These are phyloP conservation scores for Cladophialophora chaetospira DNA, from an alignment of 2,329 filamentous ascomycete genomes.

Conservation along the genomic window DNA sequence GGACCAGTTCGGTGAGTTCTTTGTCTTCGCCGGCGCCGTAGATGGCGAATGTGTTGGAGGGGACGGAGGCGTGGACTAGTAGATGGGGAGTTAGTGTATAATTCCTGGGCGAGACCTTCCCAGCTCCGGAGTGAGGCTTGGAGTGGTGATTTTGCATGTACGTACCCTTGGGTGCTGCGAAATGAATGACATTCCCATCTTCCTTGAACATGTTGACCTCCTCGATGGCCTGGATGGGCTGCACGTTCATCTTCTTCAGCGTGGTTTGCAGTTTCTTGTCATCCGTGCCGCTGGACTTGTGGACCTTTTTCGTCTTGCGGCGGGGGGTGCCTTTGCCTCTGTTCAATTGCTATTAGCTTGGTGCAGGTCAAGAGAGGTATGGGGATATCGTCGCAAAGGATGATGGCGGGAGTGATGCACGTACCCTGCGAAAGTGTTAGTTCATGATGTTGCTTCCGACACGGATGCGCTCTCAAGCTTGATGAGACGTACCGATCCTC, in stretches of 20 bases:
- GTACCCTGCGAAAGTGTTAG: slow-evolving; percentile 23
- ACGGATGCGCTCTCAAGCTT: neutral
- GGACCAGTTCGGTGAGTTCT: slow-evolving; percentile 98
- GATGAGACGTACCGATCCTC: slow-evolving; percentile 66
- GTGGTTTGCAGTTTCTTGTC: slow-evolving; percentile 99
- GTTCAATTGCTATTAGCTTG: too few relatives aligned
- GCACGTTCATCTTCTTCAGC: slow-evolving; percentile 99
- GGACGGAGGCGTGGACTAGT: slow-evolving; percentile 91
- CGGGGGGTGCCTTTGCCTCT: slow-evolving; percentile 98
- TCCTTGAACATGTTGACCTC: slow-evolving; percentile 99
- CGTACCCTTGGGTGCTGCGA: slow-evolving; percentile 94
- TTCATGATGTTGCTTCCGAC: neutral
- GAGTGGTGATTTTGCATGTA: slow-evolving; percentile 29
- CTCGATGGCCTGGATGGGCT: slow-evolving; percentile 99
- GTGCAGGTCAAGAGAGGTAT: too few relatives aligned
- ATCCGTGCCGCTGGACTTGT: slow-evolving; percentile 88
- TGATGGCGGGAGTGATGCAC: neutral
- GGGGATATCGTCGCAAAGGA: too few relatives aligned
- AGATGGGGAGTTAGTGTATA: neutral
- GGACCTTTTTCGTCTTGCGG: slow-evolving; percentile 97
- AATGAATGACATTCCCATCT: slow-evolving; percentile 99
- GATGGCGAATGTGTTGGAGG: slow-evolving; percentile 99
- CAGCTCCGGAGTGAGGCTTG: neutral
- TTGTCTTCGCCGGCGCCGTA: slow-evolving; percentile 99
- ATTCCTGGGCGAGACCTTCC: neutral